Evolutionary conservation across 1,284 basidiomycete species (phyloP).

Genomic region (Leucoagaricus sp.): DNA sequence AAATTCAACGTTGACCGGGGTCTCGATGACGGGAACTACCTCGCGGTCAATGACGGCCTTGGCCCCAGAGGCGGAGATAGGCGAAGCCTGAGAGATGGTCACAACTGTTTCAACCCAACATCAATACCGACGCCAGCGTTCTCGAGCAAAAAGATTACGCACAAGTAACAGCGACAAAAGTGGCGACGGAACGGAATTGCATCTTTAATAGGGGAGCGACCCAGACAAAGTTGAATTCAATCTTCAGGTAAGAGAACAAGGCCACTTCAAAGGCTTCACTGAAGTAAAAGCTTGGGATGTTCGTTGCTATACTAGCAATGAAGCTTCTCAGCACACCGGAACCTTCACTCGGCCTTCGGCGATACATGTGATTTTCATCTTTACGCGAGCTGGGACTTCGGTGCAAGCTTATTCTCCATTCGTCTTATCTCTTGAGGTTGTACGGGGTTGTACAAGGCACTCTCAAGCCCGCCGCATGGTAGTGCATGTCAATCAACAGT

Average conservation of each 20-base stretch:
- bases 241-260: no score
- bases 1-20: not conserved
- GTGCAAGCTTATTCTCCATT: not conserved
- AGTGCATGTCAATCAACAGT: not conserved
- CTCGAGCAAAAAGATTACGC: not conserved
- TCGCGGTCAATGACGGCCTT: not conserved
- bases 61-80: not conserved
- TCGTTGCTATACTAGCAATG: no score
- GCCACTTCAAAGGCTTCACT: no score
- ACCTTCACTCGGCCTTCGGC: no score
- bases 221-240: no score
- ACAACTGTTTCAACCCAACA: not conserved
- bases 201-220: not conserved
- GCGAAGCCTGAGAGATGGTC: not conserved
- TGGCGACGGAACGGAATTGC: conserved; percentile 4
- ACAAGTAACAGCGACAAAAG: conserved; percentile 6
- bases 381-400: no score
- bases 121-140: not conserved
- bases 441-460: no score
- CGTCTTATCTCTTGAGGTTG: not conserved
- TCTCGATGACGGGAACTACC: not conserved
- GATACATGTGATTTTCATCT: no score
- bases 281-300: no score
- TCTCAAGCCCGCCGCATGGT: not conserved
- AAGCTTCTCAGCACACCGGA: no score